Conservation (phyloP, 2,329 filamentous ascomycete species). For the Pseudogymnoascus sp. region DNA sequence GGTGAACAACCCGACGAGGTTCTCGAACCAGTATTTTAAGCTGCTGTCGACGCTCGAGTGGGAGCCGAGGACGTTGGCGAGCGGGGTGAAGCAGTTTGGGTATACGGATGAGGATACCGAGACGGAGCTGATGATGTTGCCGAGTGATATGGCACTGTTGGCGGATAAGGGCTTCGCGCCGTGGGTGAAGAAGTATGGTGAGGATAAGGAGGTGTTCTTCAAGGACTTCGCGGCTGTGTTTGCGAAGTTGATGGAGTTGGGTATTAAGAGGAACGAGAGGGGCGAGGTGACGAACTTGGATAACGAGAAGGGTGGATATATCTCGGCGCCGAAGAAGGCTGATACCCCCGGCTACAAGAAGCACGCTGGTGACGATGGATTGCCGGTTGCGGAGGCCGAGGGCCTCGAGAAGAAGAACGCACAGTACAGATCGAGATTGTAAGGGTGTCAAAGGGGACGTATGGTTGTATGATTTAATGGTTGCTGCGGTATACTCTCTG, state of each 20-base stretch:
- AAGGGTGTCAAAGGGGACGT: conserved; percentile 18
- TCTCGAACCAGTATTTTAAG: conserved; percentile 50
- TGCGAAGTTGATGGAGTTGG: conserved; percentile 52
- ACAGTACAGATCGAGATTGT: conserved; percentile 33
- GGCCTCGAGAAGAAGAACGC: conserved; percentile 19
- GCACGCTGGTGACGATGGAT: conserved; percentile 25
- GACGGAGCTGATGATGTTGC: conserved; percentile 58
- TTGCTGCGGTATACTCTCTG: background rate
- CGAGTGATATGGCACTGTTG: conserved; percentile 52
- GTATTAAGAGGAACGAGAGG: conserved; percentile 45
- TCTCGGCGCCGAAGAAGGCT: conserved; percentile 49
- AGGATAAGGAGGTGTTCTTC: conserved; percentile 55
- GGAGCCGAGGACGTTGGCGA: conserved; percentile 44
- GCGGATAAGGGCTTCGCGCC: conserved; percentile 43
- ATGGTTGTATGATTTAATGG: conserved; percentile 22
- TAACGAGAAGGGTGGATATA: conserved; percentile 48
- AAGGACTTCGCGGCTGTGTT: conserved; percentile 51
- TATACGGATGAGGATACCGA: conserved; percentile 48
- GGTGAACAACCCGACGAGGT: conserved; percentile 51
- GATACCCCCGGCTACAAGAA: conserved; percentile 25
- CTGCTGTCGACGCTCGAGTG: conserved; percentile 44
- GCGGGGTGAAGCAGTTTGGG: conserved; percentile 49
- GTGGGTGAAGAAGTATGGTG: conserved; percentile 52
- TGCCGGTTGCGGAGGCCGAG: conserved; percentile 29
- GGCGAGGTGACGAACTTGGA: conserved; percentile 48